Conservation (phyloP, 371 early-diverging fungal genomes). For the Mortierella sp. region DNA sequence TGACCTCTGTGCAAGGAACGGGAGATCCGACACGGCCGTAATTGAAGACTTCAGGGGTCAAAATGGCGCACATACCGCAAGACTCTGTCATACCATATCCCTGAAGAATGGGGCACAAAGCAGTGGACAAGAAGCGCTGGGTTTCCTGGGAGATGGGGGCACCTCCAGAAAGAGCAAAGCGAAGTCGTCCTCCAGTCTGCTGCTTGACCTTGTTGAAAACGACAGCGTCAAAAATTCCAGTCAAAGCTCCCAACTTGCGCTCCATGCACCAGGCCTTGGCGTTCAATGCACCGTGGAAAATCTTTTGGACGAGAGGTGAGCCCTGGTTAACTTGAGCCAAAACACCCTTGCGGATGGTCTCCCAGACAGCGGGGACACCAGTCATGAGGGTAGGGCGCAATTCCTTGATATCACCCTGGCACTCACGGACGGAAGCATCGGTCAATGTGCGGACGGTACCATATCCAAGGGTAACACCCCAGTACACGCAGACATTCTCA, state of each 20-base stretch:
- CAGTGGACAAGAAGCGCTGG: constrained; percentile 85
- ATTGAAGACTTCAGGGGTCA: constrained; percentile 68
- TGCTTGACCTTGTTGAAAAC: constrained; percentile 92
- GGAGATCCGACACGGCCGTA: constrained; percentile 87
- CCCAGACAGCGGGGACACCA: constrained; percentile 96
- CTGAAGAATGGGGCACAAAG: constrained; percentile 88
- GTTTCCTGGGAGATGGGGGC: constrained; percentile 91
- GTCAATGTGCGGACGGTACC: constrained; percentile 89
- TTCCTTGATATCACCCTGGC: constrained; percentile 94
- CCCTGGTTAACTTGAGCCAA: constrained; percentile 72
- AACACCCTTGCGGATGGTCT: constrained; percentile 90
- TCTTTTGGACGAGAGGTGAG: constrained; percentile 69
- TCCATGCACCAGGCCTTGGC: constrained; percentile 81
- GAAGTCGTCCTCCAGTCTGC: constrained; percentile 93
- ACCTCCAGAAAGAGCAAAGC: constrained; percentile 93
- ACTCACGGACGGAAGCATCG: constrained; percentile 90
- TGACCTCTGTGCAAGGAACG: constrained; percentile 85
- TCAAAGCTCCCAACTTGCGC: constrained; percentile 36
- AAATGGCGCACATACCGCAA: constrained; percentile 72
- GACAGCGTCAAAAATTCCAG: constrained; percentile 79
- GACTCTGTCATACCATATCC: constrained; percentile 87
- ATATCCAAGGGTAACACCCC: constrained; percentile 91
- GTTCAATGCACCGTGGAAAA: constrained; percentile 81
- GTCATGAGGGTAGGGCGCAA: constrained; percentile 92
- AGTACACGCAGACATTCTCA: constrained; percentile 78